phyloP scores from a whole-genome alignment of 371 early-diverging fungal genomes.

The Neoconidiobolus thromboides region DNA sequence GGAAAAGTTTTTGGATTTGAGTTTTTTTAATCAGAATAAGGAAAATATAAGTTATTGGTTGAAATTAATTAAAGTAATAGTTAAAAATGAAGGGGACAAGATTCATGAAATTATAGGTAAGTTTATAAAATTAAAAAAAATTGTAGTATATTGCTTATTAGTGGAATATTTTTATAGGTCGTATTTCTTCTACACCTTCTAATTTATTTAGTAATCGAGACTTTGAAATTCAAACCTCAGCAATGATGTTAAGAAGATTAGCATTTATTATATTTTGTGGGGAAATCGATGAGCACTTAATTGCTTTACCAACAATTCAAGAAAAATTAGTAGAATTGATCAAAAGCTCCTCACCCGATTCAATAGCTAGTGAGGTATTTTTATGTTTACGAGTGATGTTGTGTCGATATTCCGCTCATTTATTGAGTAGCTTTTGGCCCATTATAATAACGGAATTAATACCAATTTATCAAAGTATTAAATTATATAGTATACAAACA shows the following conservation, averaged over 20 bases:
- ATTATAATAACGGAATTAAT: constrained; percentile 72
- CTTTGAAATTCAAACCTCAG: constrained; percentile 49
- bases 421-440: constrained; percentile 77
- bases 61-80: constrained; percentile 35
- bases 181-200: constrained; percentile 51
- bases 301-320: constrained; percentile 60
- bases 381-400: constrained; percentile 63
- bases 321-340: constrained; percentile 78
- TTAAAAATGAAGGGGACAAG: constrained; percentile 50
- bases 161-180: constrained; percentile 12
- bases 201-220: constrained; percentile 67
- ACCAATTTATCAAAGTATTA: constrained; percentile 10
- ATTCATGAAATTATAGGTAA: constrained; percentile 40
- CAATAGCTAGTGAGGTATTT: constrained; percentile 66
- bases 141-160: background rate
- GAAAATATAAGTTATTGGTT: constrained; percentile 38
- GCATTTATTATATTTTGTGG: constrained; percentile 65
- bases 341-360: constrained; percentile 38
- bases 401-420: constrained; percentile 53
- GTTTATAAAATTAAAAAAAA: background rate
- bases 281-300: constrained; percentile 51
- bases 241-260: constrained; percentile 46
- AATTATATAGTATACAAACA: background rate
- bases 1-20: constrained; percentile 53
- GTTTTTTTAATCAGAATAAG: constrained; percentile 44